phyloP scores from a whole-genome alignment of 257 asterid species.

The Nicotiana attenuata region DNA sequence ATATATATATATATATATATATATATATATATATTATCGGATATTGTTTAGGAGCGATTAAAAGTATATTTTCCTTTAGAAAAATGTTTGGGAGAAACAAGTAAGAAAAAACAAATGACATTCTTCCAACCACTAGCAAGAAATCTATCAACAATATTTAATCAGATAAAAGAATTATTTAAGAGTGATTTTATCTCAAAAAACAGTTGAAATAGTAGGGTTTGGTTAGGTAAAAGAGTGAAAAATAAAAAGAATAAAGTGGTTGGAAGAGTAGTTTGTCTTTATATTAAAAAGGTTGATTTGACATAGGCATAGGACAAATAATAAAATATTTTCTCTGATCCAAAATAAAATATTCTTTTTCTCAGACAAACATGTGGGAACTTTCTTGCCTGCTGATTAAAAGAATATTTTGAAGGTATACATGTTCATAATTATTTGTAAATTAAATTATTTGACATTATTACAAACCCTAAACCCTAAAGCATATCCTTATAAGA shows the following conservation, averaged over 20 bases:
- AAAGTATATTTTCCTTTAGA: no score
- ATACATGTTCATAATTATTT: background rate
- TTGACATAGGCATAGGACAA: constrained; percentile 16
- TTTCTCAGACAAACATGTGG: constrained; percentile 2
- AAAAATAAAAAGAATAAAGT: constrained; percentile 8
- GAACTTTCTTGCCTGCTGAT: background rate
- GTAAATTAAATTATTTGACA: background rate
- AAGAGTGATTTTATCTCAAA: background rate
- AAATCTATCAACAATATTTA: background rate
- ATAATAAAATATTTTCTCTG: no score
- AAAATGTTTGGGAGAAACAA: background rate
- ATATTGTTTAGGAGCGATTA: no score
- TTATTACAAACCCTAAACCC: background rate
- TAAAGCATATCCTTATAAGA: no score
- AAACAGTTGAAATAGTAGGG: background rate
- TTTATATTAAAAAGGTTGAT: constrained; percentile 42
- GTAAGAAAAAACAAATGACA: background rate
- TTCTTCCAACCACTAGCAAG: constrained; percentile 1
- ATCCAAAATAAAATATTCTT: background rate
- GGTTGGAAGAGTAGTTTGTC: constrained; percentile 41
- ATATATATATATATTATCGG: no score
- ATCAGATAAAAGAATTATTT: background rate
- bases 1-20: no score
- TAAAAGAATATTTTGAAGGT: background rate
- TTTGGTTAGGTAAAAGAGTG: background rate